These are phyloP conservation scores for Agrostemma githago DNA, from an alignment of 148 eudicot genomes.

Conservation along the genomic window DNA sequence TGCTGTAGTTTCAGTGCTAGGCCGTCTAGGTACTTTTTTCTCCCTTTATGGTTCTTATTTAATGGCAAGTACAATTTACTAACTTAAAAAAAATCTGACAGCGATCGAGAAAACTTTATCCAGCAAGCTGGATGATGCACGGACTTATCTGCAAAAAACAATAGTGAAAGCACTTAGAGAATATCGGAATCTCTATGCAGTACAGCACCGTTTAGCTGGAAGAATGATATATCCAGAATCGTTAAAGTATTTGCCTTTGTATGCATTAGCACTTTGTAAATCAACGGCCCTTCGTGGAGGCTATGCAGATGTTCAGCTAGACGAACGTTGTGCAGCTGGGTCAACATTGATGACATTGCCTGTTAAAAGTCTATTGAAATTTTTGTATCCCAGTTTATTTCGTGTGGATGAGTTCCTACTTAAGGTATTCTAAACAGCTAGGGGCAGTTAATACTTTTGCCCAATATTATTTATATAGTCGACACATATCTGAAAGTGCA, in stretches of 20 bases:
- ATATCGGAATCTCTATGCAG: conserved; percentile 84
- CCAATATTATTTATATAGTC: conserved; percentile 16
- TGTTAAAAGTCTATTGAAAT: conserved; percentile 66
- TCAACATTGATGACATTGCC: conserved; percentile 93
- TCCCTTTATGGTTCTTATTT: not conserved
- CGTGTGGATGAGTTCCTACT: conserved; percentile 72
- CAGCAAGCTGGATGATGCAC: conserved; percentile 82
- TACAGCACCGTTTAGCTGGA: conserved; percentile 83
- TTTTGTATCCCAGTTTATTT: conserved; percentile 74
- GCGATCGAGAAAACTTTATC: conserved; percentile 86
- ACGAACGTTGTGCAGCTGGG: conserved; percentile 96
- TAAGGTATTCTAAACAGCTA: conserved; percentile 41
- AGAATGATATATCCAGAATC: conserved; percentile 97
- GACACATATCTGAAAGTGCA: not conserved
- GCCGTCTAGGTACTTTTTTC: conserved; percentile 67
- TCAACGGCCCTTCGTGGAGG: conserved; percentile 87
- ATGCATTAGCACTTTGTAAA: conserved; percentile 72
- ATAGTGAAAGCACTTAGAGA: conserved; percentile 82
- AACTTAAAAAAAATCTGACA: conserved; percentile 27
- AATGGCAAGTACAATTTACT: not conserved
- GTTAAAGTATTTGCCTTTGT: conserved; percentile 68
- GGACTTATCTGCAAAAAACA: conserved; percentile 53
- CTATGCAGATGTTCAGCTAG: conserved; percentile 77
- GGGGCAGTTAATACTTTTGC: not conserved
- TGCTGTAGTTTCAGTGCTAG: conserved; percentile 72